A percentile compares a stretch with the other conserved stretches of the same genome.
phyloP scores from a whole-genome alignment of 2,329 filamentous ascomycete species.

The Colletotrichum camelliae region DNA sequence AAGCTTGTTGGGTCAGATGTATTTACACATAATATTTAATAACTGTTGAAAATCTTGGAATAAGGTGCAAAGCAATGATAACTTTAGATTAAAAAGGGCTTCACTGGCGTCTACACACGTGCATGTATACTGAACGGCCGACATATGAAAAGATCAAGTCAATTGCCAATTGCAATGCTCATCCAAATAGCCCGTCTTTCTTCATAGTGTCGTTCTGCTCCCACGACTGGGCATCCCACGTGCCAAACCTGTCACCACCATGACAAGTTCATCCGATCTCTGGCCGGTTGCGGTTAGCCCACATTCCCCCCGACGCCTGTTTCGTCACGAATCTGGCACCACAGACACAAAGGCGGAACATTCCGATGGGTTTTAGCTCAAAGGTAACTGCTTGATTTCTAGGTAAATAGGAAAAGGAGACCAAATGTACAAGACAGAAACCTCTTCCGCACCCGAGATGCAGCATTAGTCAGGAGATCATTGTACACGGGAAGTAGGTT shows the following conservation, averaged over 20 bases:
- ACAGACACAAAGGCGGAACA: not conserved
- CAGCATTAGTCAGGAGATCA: constrained; percentile 46
- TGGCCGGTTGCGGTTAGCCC: not conserved
- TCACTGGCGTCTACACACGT: not conserved
- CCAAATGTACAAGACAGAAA: constrained; percentile 34
- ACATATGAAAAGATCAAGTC: not conserved
- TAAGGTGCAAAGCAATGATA: no score
- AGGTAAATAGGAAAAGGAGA: constrained; percentile 27
- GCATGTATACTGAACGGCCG: not conserved
- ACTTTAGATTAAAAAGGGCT: not conserved
- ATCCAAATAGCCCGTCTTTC: not conserved
- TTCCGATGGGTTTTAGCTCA: not conserved
- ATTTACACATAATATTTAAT: not conserved
- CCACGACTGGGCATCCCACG: not conserved
- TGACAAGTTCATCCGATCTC: not conserved
- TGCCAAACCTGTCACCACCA: not conserved
- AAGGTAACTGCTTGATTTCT: constrained; percentile 26
- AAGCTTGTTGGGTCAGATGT: accelerated
- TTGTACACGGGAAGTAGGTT: constrained; percentile 44
- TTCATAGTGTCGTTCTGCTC: not conserved
- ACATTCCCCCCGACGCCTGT: not conserved
- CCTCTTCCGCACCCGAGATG: constrained; percentile 33
- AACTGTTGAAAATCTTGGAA: no score
- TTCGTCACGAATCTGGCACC: not conserved
- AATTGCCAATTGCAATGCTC: not conserved